phyloP scores from a whole-genome alignment of 345 rosid species.

The Salix koriyanagi region DNA sequence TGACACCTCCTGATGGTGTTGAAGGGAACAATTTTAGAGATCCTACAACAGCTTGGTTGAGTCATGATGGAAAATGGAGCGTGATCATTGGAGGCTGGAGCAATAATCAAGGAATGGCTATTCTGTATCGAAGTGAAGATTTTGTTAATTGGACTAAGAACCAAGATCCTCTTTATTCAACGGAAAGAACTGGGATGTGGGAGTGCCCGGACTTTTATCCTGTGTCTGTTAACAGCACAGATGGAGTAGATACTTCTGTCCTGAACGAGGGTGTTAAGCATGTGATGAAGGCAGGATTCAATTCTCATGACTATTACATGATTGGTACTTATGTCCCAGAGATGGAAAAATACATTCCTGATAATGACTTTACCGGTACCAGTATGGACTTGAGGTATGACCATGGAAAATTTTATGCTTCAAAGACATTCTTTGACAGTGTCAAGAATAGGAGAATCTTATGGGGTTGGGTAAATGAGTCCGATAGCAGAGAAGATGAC shows the following conservation, averaged over 20 bases:
- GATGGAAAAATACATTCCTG: conserved; percentile 34
- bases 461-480: conserved; percentile 62
- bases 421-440: conserved; percentile 59
- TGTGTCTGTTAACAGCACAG: conserved; percentile 24
- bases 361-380: conserved; percentile 35
- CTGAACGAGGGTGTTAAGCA: conserved; percentile 37
- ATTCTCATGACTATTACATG: conserved; percentile 44
- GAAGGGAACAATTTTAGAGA: conserved; percentile 48
- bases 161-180: conserved; percentile 33
- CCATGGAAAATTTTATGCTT: conserved; percentile 63
- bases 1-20: conserved; percentile 43
- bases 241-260: conserved; percentile 48
- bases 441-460: conserved; percentile 51
- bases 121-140: conserved; percentile 47
- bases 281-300: conserved; percentile 52
- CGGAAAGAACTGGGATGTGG: conserved; percentile 49
- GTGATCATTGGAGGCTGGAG: conserved; percentile 35
- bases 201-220: conserved; percentile 71
- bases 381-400: conserved; percentile 51
- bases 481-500: conserved; percentile 48
- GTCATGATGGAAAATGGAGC: conserved; percentile 40
- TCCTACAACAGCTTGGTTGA: conserved; percentile 62
- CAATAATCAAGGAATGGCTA: conserved; percentile 35
- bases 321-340: conserved; percentile 48
- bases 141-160: conserved; percentile 39